Base-by-base conservation (phyloP, 768 basidiomycete species). In the Trametopsis cervina region DNA sequence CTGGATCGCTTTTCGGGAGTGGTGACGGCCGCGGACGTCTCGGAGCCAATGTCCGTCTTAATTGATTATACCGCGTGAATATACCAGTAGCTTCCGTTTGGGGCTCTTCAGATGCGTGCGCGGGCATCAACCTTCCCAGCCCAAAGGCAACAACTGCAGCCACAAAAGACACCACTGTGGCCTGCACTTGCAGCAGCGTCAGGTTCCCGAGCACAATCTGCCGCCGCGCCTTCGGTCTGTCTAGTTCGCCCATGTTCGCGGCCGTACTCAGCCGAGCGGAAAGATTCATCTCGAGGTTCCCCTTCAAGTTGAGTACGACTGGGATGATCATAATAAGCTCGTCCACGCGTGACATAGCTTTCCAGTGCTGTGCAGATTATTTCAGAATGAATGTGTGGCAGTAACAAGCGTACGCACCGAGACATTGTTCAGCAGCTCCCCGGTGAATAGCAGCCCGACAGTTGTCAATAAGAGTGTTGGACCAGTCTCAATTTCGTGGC, bases 231-330 rank as follows among this genome's bases (percentile, higher is more conserved):
- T 63, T 56, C 0, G 81, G 79, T 26, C 82, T 76, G 62, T 98
- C 92, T 4, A 99, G 80, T 52, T 92, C 81, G 38, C 95, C 95
- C 43, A 94, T 83, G 56, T 97, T 96, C 4, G 94, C 88, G 1
- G 93, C 86, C 0, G 96, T 99, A 1, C 89, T 86, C n/a, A 99
- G 75, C 12, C 95, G 79, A 0, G 96, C 92, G 3, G 93, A 94
- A 5, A 99, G 81, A 55, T 96, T 97, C 95, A 98, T 98, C 66
- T 98, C 96, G 29, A 98, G 77, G 60, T 99, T 91, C n/a, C 95
- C 96, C 59, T 96, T 97, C 48, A 99, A 78, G 57, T 98, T 98
- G 54, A 91, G 77, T 17, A 98, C 72, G 52, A 94, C 92, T 10
- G 95, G 94, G 3, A 97, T 83, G 45, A 98, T 89, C 74, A 98